Evolutionary conservation across 345 rosid genomes (phyloP).

Genomic region (Nephelium lappaceum): DNA sequence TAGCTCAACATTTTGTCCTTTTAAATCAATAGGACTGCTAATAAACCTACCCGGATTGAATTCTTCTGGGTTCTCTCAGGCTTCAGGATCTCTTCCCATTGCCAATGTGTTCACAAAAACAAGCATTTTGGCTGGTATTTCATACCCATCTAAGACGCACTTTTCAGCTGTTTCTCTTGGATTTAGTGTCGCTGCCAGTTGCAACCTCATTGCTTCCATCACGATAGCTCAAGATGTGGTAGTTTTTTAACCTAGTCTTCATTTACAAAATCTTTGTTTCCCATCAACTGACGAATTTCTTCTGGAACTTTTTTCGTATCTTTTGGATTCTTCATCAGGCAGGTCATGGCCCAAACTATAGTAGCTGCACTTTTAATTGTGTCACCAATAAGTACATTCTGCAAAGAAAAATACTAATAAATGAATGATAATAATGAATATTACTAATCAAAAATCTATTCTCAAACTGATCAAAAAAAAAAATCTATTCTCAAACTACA

Average conservation of each 20-base stretch:
- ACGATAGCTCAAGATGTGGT: constrained; percentile 33
- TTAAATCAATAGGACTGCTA: constrained; percentile 16
- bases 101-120: constrained; percentile 36
- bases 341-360: constrained; percentile 32
- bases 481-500: too few species aligned
- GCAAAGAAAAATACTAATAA: neutral
- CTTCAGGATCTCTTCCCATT: constrained; percentile 23
- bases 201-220: constrained; percentile 29
- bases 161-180: neutral
- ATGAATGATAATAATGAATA: neutral
- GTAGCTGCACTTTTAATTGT: constrained; percentile 28
- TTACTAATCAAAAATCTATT: too few species aligned
- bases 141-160: neutral
- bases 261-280: neutral
- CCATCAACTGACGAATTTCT: constrained; percentile 11
- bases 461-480: too few species aligned
- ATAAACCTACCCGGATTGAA: neutral
- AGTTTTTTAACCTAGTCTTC: neutral
- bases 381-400: constrained; percentile 31
- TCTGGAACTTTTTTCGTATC: constrained; percentile 26
- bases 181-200: neutral
- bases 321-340: constrained; percentile 27
- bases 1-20: constrained; percentile 21
- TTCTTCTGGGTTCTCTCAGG: neutral
- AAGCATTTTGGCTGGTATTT: neutral